phyloP scores from a whole-genome alignment of 2,329 filamentous ascomycete species.

The Aspergillus melleus region DNA sequence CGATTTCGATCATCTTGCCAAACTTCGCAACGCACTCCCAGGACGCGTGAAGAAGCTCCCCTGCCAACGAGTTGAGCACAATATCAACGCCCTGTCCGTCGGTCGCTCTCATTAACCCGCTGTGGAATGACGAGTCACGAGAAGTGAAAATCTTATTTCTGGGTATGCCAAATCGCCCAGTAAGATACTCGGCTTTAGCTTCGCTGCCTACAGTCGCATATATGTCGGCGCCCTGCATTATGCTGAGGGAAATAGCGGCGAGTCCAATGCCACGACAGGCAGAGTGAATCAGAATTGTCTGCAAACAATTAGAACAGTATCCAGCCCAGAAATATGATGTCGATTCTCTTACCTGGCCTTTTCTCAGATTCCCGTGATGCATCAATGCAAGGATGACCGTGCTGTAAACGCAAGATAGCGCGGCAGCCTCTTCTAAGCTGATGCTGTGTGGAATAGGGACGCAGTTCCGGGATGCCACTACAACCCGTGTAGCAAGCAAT shows the following conservation, averaged over 20 bases:
- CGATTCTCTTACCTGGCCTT: neutral
- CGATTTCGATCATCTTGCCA: slow-evolving; percentile 26
- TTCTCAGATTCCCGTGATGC: neutral
- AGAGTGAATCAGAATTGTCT: neutral
- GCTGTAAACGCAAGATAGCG: neutral
- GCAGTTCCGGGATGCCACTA: no score
- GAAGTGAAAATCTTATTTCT: slow-evolving; percentile 20
- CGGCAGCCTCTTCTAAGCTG: no score
- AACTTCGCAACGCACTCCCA: slow-evolving; percentile 29
- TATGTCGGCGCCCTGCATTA: slow-evolving; percentile 3
- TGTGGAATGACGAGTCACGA: slow-evolving; percentile 14
- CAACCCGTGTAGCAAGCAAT: no score
- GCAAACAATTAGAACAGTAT: neutral
- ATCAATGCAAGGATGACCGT: neutral
- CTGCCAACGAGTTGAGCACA: slow-evolving; percentile 25
- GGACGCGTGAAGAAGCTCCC: slow-evolving; percentile 23
- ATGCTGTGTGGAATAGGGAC: no score
- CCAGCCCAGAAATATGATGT: no score
- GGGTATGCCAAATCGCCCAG: slow-evolving; percentile 15
- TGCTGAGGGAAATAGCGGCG: neutral
- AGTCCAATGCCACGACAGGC: neutral
- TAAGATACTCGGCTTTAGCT: slow-evolving; percentile 20
- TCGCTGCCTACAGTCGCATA: slow-evolving; percentile 20
- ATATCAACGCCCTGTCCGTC: slow-evolving; percentile 21
- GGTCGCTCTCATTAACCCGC: slow-evolving; percentile 10